phyloP scores from a whole-genome alignment of 176 grass and related monocot species.

The Avena atlantica region DNA sequence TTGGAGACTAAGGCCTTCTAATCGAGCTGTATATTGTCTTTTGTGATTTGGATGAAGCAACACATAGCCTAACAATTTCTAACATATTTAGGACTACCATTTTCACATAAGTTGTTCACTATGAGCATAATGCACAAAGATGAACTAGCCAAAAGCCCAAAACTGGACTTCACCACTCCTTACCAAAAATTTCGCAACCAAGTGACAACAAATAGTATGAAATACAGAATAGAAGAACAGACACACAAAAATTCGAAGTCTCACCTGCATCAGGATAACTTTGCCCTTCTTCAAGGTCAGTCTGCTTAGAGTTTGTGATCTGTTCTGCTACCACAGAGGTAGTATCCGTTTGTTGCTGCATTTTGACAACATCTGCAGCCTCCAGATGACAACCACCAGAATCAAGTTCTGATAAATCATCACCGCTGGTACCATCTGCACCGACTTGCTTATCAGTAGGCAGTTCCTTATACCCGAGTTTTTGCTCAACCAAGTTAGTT shows the following conservation, averaged over 20 bases:
- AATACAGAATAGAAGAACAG: constrained; percentile 10
- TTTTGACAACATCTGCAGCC: constrained; percentile 4
- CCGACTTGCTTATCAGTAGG: constrained; percentile 25
- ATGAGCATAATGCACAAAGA: constrained; percentile 15
- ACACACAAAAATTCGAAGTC: background rate
- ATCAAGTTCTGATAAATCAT: constrained; percentile 18
- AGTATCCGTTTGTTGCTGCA: constrained; percentile 36
- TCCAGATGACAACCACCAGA: constrained; percentile 11
- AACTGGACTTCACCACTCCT: background rate
- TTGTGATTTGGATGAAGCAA: background rate
- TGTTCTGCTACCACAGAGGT: constrained; percentile 35
- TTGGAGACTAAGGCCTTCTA: background rate
- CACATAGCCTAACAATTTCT: background rate
- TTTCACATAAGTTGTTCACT: background rate
- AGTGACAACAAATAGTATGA: background rate
- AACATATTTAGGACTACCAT: constrained; percentile 5
- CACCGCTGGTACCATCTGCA: background rate
- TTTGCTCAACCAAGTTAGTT: constrained; percentile 29
- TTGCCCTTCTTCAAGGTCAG: background rate
- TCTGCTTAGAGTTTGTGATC: constrained; percentile 17
- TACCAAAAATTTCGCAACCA: background rate
- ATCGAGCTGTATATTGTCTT: background rate
- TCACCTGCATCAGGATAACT: constrained; percentile 41
- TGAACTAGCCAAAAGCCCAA: constrained; percentile 10
- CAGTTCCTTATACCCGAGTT: background rate